Percentiles rank a stretch among this genome's conserved stretches.
phyloP scores from a whole-genome alignment of 2,329 filamentous ascomycete species.

The Colletotrichum orchidophilum region DNA sequence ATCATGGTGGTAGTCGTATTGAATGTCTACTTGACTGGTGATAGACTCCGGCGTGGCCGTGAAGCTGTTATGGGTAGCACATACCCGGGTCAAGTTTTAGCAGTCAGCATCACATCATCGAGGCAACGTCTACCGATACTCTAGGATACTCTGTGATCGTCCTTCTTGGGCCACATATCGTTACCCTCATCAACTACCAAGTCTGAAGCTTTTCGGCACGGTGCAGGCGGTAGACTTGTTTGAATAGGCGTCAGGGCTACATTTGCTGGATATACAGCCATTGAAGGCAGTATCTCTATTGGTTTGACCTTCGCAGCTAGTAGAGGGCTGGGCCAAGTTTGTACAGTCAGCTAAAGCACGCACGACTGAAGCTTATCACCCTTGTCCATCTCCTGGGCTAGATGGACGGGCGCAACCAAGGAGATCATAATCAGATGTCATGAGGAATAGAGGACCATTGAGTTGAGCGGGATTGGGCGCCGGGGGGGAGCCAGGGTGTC shows the following conservation, averaged over 20 bases:
- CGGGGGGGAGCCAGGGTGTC: too few relatives aligned
- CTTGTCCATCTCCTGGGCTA: background rate
- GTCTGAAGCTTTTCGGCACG: background rate
- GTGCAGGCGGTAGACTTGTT: background rate
- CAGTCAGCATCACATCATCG: too few relatives aligned
- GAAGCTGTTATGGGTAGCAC: too few relatives aligned
- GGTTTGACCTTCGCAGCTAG: background rate
- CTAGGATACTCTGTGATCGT: too few relatives aligned
- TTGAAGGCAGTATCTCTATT: background rate
- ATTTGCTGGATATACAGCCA: background rate
- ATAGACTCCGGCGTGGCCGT: too few relatives aligned
- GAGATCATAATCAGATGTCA: background rate
- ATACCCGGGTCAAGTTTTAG: too few relatives aligned
- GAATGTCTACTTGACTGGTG: too few relatives aligned
- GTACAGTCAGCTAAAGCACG: background rate
- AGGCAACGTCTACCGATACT: too few relatives aligned
- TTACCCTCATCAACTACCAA: background rate
- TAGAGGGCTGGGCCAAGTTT: background rate
- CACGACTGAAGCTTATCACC: background rate
- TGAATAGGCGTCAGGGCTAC: background rate
- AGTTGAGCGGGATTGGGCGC: too few relatives aligned
- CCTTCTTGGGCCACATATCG: too few relatives aligned
- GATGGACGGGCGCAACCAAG: rapidly evolving
- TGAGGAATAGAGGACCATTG: too few relatives aligned
- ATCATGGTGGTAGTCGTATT: too few relatives aligned